These are phyloP conservation scores for Acanthamoeba royreba DNA, from an alignment of 208 protist species.

Conservation along the genomic window DNA sequence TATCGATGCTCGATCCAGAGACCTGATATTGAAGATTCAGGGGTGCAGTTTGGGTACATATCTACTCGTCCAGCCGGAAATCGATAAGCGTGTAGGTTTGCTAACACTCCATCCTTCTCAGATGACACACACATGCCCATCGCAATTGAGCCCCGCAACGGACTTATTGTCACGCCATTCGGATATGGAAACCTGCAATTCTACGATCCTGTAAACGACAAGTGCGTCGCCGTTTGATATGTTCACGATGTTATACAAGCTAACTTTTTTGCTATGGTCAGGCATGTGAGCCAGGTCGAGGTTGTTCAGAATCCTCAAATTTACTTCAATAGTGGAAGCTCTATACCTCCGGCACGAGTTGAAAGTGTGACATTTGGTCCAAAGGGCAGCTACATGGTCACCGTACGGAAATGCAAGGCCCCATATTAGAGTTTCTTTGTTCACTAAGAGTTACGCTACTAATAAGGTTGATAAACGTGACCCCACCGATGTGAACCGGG, in stretches of 20 bases:
- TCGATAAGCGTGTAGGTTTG: too few relatives aligned
- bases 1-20: not conserved
- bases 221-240: not conserved
- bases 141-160: not conserved
- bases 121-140: not conserved
- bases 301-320: not conserved
- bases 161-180: not conserved
- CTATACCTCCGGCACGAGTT: not conserved
- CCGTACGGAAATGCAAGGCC: not conserved
- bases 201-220: not conserved
- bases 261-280: not conserved
- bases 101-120: too few relatives aligned
- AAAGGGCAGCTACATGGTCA: constrained; percentile 20
- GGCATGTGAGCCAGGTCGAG: not conserved
- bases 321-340: not conserved
- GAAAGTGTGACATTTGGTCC: not conserved
- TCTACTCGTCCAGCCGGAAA: not conserved
- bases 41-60: not conserved
- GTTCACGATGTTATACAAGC: not conserved
- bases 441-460: not conserved
- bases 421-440: not conserved
- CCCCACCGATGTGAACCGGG: not conserved
- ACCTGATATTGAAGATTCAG: not conserved
- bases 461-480: not conserved
- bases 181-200: not conserved